Evolutionary conservation across 2,329 filamentous ascomycete genomes (phyloP).

Genomic region (Celoporthe dispersa): DNA sequence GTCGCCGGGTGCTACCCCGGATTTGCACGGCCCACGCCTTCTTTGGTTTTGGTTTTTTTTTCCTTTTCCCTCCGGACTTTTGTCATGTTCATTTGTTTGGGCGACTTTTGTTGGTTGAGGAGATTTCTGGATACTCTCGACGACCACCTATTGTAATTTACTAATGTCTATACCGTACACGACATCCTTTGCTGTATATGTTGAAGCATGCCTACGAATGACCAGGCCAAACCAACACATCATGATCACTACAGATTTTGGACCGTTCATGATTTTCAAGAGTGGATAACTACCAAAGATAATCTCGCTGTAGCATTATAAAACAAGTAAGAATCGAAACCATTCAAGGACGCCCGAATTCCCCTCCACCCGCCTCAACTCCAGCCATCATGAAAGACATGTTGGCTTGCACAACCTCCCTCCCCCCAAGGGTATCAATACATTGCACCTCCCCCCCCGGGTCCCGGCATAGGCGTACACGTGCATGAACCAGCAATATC

Average conservation of each 20-base stretch:
- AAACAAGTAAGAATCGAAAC: background rate
- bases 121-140: no score
- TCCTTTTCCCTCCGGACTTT: background rate
- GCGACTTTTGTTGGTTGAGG: no score
- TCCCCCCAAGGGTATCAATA: conserved; percentile 2
- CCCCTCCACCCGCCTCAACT: background rate
- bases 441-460: background rate
- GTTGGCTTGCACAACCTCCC: background rate
- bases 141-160: no score
- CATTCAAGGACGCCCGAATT: background rate
- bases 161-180: no score
- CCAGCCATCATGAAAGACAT: background rate
- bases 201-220: no score
- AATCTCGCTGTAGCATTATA: background rate
- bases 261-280: background rate
- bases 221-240: background rate
- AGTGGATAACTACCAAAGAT: background rate
- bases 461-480: background rate
- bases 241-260: background rate
- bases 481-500: conserved; percentile 1
- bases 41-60: background rate
- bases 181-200: no score
- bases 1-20: background rate
- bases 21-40: background rate
- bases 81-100: no score